phyloP scores from a whole-genome alignment of 306 rosid genomes.

The Rosa persica region DNA sequence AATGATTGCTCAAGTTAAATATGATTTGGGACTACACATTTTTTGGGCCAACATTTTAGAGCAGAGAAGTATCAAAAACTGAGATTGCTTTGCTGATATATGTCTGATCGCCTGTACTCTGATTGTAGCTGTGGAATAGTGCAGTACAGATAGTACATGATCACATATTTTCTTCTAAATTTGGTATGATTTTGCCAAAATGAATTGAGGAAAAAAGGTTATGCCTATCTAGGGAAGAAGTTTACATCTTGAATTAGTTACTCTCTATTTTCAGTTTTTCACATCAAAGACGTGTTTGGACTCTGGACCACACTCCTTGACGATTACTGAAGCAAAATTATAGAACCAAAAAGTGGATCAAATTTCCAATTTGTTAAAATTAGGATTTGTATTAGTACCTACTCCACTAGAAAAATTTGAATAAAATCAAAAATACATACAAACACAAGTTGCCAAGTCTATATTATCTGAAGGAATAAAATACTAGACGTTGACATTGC shows the following conservation, averaged over 20 bases:
- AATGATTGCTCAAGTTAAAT: background rate
- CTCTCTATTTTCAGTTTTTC: no score
- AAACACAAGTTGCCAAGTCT: background rate
- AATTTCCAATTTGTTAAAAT: no score
- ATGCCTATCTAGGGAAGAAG: no score
- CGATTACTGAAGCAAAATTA: no score
- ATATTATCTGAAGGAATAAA: background rate
- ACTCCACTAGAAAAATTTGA: background rate
- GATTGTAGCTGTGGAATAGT: background rate
- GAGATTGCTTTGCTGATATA: background rate
- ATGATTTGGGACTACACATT: background rate
- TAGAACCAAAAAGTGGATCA: no score
- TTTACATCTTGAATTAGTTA: background rate
- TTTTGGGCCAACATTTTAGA: background rate
- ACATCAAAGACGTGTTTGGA: no score
- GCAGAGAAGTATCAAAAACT: background rate
- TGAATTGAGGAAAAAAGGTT: no score
- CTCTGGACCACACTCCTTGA: no score
- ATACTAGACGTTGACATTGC: background rate
- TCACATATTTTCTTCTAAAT: background rate
- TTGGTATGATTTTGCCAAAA: background rate
- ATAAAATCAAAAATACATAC: background rate
- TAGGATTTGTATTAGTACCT: background rate
- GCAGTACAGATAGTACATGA: background rate
- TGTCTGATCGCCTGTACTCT: background rate